Percentiles rank a stretch among this genome's conserved stretches.
These are phyloP conservation scores for Solanum chacoense DNA, from an alignment of 305 asterid species.

Conservation along the genomic window DNA sequence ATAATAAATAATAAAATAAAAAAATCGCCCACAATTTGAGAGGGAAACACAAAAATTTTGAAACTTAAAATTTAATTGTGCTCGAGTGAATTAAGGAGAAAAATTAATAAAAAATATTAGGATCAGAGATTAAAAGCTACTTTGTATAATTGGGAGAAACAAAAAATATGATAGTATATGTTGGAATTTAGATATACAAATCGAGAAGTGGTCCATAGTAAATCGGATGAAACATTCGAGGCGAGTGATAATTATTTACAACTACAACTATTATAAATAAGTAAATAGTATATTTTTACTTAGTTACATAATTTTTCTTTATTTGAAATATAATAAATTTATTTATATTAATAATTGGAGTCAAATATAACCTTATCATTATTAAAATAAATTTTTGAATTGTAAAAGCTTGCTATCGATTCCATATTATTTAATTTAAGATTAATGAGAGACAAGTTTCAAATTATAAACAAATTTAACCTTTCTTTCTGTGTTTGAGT, in stretches of 20 bases:
- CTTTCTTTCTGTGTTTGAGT: not conserved
- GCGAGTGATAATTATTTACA: not conserved
- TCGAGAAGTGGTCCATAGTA: not conserved
- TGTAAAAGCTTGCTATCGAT: not conserved
- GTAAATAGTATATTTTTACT: too few species aligned
- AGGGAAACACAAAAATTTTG: not conserved
- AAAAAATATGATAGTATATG: too few species aligned
- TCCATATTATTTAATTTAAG: too few species aligned
- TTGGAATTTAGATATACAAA: not conserved
- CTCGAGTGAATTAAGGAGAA: not conserved
- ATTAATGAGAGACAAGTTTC: not conserved
- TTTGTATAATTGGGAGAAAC: not conserved
- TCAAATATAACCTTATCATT: not conserved
- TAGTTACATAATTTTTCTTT: too few species aligned
- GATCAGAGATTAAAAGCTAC: not conserved
- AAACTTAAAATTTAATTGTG: not conserved
- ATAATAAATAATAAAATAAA: constrained; percentile 4
- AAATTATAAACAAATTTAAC: not conserved
- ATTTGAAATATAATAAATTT: too few species aligned
- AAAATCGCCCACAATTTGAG: not conserved
- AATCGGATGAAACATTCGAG: not conserved
- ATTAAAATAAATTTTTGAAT: too few species aligned
- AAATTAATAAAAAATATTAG: too few species aligned
- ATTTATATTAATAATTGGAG: not conserved
- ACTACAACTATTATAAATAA: too few species aligned